Conservation (phyloP, 495 filamentous ascomycete species). For the Hypoxylon fragiforme region DNA sequence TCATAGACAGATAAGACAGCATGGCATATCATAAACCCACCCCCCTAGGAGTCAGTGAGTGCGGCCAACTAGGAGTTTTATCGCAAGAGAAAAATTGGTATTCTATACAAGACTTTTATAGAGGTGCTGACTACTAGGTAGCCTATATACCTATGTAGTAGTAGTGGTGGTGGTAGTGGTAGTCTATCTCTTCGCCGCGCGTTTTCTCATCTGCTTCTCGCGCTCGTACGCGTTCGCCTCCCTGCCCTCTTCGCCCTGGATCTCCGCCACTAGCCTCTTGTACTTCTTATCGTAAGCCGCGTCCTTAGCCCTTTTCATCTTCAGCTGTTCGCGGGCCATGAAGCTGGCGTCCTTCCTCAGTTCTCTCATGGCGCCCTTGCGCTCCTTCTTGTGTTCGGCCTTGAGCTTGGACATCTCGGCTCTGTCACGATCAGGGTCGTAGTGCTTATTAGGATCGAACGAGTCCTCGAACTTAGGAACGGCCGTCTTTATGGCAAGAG, state of each 20-base stretch:
- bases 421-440: conserved; percentile 89
- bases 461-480: conserved; percentile 96
- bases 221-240: conserved; percentile 87
- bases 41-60: too few species aligned
- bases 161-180: too few species aligned
- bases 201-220: conserved; percentile 72
- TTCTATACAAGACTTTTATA: not conserved
- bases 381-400: conserved; percentile 90
- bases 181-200: conserved; percentile 43
- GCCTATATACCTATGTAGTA: not conserved
- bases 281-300: conserved; percentile 92
- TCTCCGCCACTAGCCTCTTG: conserved; percentile 86
- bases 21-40: too few species aligned
- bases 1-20: too few species aligned
- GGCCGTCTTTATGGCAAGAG: conserved; percentile 81
- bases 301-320: conserved; percentile 90
- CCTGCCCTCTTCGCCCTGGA: conserved; percentile 88
- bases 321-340: conserved; percentile 82
- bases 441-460: conserved; percentile 93
- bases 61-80: too few species aligned
- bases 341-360: conserved; percentile 92
- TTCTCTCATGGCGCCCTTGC: conserved; percentile 92
- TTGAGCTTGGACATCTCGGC: conserved; percentile 77
- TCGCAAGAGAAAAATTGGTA: too few species aligned
- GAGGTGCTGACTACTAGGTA: not conserved